Percentiles rank a stretch among this genome's conserved stretches.
These are phyloP conservation scores for Gossypium australe DNA, from an alignment of 345 rosid species.

Conservation along the genomic window DNA sequence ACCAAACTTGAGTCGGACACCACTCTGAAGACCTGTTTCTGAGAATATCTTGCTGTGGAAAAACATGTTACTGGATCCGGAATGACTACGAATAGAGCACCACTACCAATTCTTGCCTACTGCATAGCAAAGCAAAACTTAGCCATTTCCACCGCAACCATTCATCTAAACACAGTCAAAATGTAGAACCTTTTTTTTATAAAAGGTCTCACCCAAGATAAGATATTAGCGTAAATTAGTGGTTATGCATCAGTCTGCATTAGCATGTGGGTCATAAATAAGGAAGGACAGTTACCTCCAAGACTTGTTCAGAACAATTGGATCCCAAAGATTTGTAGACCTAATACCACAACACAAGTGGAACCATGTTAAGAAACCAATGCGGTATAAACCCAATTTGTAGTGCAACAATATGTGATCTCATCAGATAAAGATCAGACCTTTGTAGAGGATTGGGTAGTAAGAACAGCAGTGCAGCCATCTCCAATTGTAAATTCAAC, in stretches of 20 bases:
- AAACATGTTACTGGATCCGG: constrained; percentile 96
- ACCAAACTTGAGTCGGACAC: constrained; percentile 61
- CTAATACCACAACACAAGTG: constrained; percentile 26
- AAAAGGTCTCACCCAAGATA: background rate
- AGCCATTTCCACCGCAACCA: constrained; percentile 13
- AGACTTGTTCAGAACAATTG: constrained; percentile 53
- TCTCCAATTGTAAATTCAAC: constrained; percentile 41
- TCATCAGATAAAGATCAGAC: constrained; percentile 23
- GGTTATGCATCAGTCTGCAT: background rate
- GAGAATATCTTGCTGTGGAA: constrained; percentile 78
- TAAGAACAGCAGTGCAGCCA: constrained; percentile 67
- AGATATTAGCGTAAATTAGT: background rate
- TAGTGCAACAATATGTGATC: background rate
- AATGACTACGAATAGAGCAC: constrained; percentile 58
- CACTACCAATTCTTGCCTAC: constrained; percentile 77
- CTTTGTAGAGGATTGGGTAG: constrained; percentile 94
- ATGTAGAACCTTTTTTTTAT: background rate
- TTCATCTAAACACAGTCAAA: constrained; percentile 1
- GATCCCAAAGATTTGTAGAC: constrained; percentile 78
- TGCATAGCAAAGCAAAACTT: constrained; percentile 24
- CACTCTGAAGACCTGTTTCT: constrained; percentile 75
- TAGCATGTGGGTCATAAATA: background rate
- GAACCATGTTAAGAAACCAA: background rate
- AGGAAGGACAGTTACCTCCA: constrained; percentile 47
- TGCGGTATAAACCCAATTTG: background rate